phyloP scores from a whole-genome alignment of 768 basidiomycete genomes.

The Mycena leptocephala region DNA sequence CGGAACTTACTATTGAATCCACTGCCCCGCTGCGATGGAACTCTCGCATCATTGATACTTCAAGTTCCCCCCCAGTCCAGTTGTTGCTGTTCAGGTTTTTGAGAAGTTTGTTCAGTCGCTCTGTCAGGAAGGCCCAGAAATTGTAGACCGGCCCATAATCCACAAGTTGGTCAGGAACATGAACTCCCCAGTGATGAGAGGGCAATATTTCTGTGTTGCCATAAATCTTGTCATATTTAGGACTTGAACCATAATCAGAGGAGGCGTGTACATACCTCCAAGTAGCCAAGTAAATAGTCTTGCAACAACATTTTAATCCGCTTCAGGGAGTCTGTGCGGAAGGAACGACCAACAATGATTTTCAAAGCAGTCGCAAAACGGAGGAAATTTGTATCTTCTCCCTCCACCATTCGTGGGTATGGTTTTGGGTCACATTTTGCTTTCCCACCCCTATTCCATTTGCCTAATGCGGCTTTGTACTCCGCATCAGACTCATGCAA shows the following conservation, averaged over 20 bases:
- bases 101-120: conserved; percentile 47
- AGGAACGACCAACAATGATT: conserved; percentile 23
- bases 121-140: conserved; percentile 47
- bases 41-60: conserved; percentile 47
- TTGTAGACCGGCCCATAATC: conserved; percentile 47
- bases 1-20: not conserved
- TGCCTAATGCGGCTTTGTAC: too few species aligned
- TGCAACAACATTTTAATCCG: not conserved
- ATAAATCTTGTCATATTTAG: not conserved
- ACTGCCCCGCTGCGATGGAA: conserved; percentile 28
- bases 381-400: conserved; percentile 32
- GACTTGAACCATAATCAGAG: too few species aligned
- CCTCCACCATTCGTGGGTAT: conserved; percentile 12
- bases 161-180: conserved; percentile 37
- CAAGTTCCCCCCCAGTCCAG: conserved; percentile 42
- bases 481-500: too few species aligned
- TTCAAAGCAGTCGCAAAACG: conserved; percentile 30
- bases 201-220: not conserved
- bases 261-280: not conserved
- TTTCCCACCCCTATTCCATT: too few species aligned
- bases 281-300: not conserved
- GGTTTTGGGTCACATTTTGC: not conserved
- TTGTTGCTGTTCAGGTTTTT: conserved; percentile 46
- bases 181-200: too few species aligned
- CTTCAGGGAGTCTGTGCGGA: not conserved